phyloP scores from a whole-genome alignment of 2,329 filamentous ascomycete genomes.

The Scedosporium boydii region DNA sequence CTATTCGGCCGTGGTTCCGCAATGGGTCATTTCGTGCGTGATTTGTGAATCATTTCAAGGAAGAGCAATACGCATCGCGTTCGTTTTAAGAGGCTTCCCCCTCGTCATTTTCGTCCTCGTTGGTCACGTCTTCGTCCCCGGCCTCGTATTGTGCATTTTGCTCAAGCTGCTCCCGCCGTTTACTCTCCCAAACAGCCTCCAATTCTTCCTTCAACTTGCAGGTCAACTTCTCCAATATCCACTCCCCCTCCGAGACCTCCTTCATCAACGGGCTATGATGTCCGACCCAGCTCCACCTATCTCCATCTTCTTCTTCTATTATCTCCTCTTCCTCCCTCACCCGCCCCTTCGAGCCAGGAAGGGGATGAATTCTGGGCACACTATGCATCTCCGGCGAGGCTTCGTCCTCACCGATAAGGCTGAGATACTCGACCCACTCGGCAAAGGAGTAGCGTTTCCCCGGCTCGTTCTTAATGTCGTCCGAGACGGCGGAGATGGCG shows the following conservation, averaged over 20 bases:
- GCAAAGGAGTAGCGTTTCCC: conserved; percentile 63
- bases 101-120: neutral
- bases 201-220: conserved; percentile 47
- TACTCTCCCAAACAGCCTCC: conserved; percentile 18
- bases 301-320: conserved; percentile 4
- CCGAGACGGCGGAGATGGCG: conserved; percentile 57
- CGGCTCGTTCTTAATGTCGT: conserved; percentile 48
- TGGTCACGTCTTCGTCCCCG: neutral
- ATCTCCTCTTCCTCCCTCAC: neutral
- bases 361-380: neutral
- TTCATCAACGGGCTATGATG: conserved; percentile 61
- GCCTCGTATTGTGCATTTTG: neutral
- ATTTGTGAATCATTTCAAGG: no score
- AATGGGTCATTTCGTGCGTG: neutral
- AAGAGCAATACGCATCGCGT: neutral
- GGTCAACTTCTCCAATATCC: conserved; percentile 59
- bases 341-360: neutral
- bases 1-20: neutral
- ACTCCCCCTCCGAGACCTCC: conserved; percentile 58
- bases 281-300: conserved; percentile 48
- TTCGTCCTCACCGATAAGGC: conserved; percentile 63
- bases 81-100: neutral
- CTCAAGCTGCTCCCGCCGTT: neutral
- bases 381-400: conserved; percentile 38
- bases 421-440: conserved; percentile 79